phyloP scores from a whole-genome alignment of 208 protist genomes.

The Entamoeba nuttalli region DNA sequence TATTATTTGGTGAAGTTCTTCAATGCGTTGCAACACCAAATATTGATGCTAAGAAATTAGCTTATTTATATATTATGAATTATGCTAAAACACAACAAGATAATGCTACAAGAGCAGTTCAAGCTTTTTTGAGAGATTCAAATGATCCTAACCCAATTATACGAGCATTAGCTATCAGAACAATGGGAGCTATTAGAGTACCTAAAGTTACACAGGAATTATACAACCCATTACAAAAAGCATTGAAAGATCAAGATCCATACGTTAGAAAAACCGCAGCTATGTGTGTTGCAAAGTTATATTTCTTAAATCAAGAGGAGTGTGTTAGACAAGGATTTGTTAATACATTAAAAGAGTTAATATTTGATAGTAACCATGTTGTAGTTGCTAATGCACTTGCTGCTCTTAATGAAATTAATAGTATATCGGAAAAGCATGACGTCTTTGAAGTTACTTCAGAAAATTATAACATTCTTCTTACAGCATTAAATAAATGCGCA shows the following conservation, averaged over 20 bases:
- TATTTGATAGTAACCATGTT: slow-evolving; percentile 82
- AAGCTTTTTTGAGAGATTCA: slow-evolving; percentile 59
- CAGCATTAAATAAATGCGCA: slow-evolving; percentile 6
- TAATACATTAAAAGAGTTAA: slow-evolving; percentile 45
- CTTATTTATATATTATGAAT: slow-evolving; percentile 93
- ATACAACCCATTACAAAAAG: slow-evolving; percentile 68
- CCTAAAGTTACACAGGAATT: slow-evolving; percentile 84
- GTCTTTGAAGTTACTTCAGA: slow-evolving; percentile 19
- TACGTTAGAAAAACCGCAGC: slow-evolving; percentile 93
- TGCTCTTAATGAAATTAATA: slow-evolving; percentile 71
- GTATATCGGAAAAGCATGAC: neutral
- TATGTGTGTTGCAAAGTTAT: slow-evolving; percentile 85
- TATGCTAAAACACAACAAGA: slow-evolving; percentile 88
- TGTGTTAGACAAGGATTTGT: slow-evolving; percentile 61
- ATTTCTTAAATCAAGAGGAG: slow-evolving; percentile 67
- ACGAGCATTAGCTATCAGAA: slow-evolving; percentile 84
- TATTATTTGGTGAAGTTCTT: slow-evolving; percentile 72
- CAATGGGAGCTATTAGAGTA: slow-evolving; percentile 90
- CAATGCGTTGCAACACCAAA: slow-evolving; percentile 74
- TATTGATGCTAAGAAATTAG: slow-evolving; percentile 88
- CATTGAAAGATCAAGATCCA: slow-evolving; percentile 74
- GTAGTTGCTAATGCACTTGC: slow-evolving; percentile 82
- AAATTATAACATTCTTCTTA: slow-evolving; percentile 16
- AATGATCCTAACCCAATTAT: slow-evolving; percentile 77
- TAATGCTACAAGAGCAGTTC: slow-evolving; percentile 78